A percentile compares a stretch with the other conserved stretches of the same genome.
Evolutionary conservation across 345 rosid genomes (phyloP).

Genomic region (Microcos paniculata): DNA sequence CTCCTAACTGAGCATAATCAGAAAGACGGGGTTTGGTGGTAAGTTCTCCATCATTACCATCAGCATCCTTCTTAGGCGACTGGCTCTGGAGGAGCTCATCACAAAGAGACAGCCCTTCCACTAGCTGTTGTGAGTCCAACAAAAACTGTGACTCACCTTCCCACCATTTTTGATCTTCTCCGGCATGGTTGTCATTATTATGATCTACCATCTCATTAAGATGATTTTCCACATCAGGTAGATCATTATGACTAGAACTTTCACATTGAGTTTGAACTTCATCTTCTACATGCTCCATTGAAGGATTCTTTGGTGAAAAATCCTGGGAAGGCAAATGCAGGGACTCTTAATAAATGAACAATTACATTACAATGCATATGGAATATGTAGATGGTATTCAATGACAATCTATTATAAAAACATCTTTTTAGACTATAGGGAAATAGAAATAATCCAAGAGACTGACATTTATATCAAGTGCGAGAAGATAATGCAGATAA

Average conservation of each 20-base stretch:
- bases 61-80: slow-evolving; percentile 61
- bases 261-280: slow-evolving; percentile 44
- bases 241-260: slow-evolving; percentile 22
- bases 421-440: background rate
- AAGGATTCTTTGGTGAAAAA: slow-evolving; percentile 28
- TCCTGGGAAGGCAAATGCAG: background rate
- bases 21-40: slow-evolving; percentile 53
- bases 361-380: background rate
- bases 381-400: background rate
- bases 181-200: slow-evolving; percentile 35
- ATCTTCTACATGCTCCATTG: slow-evolving; percentile 35
- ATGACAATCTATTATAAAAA: background rate
- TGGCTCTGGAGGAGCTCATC: slow-evolving; percentile 80
- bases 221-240: slow-evolving; percentile 23
- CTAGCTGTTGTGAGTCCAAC: slow-evolving; percentile 88
- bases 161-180: slow-evolving; percentile 73
- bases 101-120: slow-evolving; percentile 82
- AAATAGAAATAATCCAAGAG: background rate
- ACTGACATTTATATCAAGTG: background rate
- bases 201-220: slow-evolving; percentile 29
- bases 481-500: background rate
- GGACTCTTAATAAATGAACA: slow-evolving; percentile 3
- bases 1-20: slow-evolving; percentile 72
- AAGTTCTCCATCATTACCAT: slow-evolving; percentile 32
- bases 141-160: slow-evolving; percentile 73